Evolutionary conservation across 106 monocot species (phyloP).

Genomic region (Apostasia shenzhenica): DNA sequence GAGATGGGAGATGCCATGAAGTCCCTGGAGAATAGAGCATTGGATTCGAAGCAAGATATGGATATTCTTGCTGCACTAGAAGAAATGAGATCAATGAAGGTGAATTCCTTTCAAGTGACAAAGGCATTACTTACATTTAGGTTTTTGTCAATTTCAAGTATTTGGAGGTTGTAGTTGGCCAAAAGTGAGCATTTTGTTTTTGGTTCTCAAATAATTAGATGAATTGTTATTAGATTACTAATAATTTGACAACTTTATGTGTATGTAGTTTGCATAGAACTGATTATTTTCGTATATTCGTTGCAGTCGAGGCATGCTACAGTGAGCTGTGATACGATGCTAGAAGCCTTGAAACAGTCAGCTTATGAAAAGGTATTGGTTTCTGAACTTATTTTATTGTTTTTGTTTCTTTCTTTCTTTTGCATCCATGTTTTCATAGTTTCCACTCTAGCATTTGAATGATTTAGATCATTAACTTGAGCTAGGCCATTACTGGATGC

Average conservation of each 20-base stretch:
- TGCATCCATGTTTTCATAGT: neutral
- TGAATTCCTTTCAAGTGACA: slow-evolving; percentile 3
- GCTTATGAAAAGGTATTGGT: slow-evolving; percentile 46
- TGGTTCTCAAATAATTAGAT: no score
- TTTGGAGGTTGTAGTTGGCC: neutral
- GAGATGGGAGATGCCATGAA: slow-evolving; percentile 99
- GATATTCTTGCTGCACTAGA: slow-evolving; percentile 89
- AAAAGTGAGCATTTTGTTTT: no score
- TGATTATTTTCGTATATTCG: slow-evolving; percentile 15
- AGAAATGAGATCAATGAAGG: slow-evolving; percentile 98
- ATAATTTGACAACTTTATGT: no score
- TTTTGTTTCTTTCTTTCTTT: neutral
- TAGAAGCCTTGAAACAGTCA: slow-evolving; percentile 60
- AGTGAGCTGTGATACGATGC: slow-evolving; percentile 75
- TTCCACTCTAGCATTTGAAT: neutral
- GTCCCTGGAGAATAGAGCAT: slow-evolving; percentile 78
- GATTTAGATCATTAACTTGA: no score
- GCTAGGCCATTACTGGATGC: no score
- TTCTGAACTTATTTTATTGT: neutral
- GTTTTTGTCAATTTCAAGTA: neutral
- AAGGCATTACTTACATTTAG: neutral
- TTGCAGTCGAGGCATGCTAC: slow-evolving; percentile 92
- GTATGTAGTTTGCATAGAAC: neutral
- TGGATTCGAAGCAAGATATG: slow-evolving; percentile 93
- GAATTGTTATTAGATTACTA: no score